Evolutionary conservation across 1,139 yeast genomes (phyloP).

Genomic region (Blastobotrys petasosporus): DNA sequence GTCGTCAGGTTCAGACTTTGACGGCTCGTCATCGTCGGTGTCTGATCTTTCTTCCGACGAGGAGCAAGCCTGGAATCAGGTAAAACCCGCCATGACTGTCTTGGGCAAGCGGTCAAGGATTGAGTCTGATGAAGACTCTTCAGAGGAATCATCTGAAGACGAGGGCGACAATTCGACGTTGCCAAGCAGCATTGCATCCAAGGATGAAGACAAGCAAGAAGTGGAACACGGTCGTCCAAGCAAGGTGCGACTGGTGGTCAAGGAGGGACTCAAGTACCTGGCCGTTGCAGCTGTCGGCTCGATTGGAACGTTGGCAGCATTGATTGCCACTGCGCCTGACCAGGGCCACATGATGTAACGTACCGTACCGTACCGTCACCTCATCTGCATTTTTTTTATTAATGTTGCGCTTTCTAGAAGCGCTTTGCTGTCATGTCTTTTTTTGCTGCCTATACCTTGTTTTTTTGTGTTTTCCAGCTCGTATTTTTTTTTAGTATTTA

Average conservation of each 20-base stretch:
- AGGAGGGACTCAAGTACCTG: conserved; percentile 12
- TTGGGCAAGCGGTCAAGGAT: not conserved
- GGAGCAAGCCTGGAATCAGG: too few relatives aligned
- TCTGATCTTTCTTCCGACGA: too few relatives aligned
- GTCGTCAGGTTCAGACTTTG: too few relatives aligned
- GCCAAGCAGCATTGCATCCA: not conserved
- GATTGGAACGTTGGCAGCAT: conserved; percentile 23
- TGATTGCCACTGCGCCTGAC: conserved; percentile 17
- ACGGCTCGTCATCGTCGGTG: too few relatives aligned
- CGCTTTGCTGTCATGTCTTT: not conserved
- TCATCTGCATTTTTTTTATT: conserved; percentile 2
- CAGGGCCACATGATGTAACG: not conserved
- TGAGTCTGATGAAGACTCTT: conserved; percentile 5
- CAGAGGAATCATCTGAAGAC: not conserved
- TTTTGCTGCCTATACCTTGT: not conserved
- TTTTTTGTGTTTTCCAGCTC: not conserved
- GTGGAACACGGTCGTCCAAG: conserved; percentile 4
- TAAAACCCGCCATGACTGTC: too few relatives aligned
- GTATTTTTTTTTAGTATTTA: not conserved
- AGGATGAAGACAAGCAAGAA: not conserved
- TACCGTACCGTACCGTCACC: too few relatives aligned
- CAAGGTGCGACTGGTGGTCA: conserved; percentile 9
- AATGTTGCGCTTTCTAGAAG: not conserved
- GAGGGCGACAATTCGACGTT: conserved; percentile 2
- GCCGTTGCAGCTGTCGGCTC: conserved; percentile 24